Conservation (phyloP, 2,329 filamentous ascomycete species). For the Ceratocystis variospora region DNA sequence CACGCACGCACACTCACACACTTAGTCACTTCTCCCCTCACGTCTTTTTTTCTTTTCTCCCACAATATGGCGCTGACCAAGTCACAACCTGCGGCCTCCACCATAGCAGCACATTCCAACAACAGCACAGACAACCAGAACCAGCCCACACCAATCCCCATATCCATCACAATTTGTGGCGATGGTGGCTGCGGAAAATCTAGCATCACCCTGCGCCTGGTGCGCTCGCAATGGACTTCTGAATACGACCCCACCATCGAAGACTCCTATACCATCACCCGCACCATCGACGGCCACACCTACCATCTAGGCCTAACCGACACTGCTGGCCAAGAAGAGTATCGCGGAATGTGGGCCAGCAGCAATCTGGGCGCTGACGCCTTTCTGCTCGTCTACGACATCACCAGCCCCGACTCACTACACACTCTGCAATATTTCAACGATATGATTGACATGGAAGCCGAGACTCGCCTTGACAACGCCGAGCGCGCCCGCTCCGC, state of each 20-base stretch:
- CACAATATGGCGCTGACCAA: constrained; percentile 22
- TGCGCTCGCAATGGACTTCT: constrained; percentile 70
- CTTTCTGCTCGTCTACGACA: constrained; percentile 79
- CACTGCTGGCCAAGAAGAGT: constrained; percentile 82
- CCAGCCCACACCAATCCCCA: constrained; percentile 35
- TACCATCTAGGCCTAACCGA: constrained; percentile 71
- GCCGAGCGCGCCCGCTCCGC: constrained; percentile 38
- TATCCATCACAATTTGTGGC: constrained; percentile 71
- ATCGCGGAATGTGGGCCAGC: constrained; percentile 72
- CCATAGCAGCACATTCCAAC: background rate
- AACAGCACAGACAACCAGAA: background rate
- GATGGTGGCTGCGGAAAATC: constrained; percentile 78
- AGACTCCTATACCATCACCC: constrained; percentile 74
- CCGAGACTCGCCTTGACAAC: constrained; percentile 53
- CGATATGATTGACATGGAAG: constrained; percentile 71
- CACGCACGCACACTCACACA: background rate
- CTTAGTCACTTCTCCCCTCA: background rate
- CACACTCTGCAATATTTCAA: constrained; percentile 65
- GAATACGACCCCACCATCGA: constrained; percentile 73
- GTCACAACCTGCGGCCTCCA: background rate
- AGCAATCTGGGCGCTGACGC: constrained; percentile 68
- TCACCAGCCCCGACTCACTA: constrained; percentile 56
- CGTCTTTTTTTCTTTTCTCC: background rate
- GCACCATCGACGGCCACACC: constrained; percentile 62
- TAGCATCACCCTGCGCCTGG: constrained; percentile 69